These are phyloP conservation scores for Trematosphaeria pertusa DNA, from an alignment of 2,329 filamentous ascomycete genomes.

Conservation along the genomic window DNA sequence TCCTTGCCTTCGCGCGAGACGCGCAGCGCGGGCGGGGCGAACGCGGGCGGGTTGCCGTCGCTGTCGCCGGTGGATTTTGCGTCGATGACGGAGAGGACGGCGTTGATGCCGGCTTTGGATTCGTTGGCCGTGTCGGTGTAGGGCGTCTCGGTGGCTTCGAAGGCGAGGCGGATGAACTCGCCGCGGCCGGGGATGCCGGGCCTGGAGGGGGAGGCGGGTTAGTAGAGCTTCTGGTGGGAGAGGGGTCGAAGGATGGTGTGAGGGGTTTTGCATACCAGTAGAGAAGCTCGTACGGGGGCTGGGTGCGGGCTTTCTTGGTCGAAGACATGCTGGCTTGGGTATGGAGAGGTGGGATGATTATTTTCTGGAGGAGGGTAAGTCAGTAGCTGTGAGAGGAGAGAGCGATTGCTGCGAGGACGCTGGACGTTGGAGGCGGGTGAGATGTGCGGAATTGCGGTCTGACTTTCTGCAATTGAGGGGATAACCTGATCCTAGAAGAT, in stretches of 20 bases:
- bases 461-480: too few relatives aligned
- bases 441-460: too few relatives aligned
- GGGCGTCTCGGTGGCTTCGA: conserved; percentile 70
- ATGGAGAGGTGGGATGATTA: conserved; percentile 2
- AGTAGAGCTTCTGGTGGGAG: too few relatives aligned
- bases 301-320: too few relatives aligned
- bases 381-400: too few relatives aligned
- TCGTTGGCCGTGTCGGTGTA: conserved; percentile 69
- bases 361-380: too few relatives aligned
- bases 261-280: too few relatives aligned
- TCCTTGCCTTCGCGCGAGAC: conserved; percentile 57
- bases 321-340: conserved; percentile 25
- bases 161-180: conserved; percentile 74
- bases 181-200: conserved; percentile 74
- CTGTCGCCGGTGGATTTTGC: conserved; percentile 57
- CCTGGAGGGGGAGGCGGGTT: conserved; percentile 81
- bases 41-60: conserved; percentile 66
- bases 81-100: conserved; percentile 58
- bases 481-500: too few relatives aligned
- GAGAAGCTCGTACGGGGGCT: conserved; percentile 73
- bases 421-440: neutral
- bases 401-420: too few relatives aligned
- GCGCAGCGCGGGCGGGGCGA: conserved; percentile 71
- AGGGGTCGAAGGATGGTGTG: too few relatives aligned
- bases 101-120: conserved; percentile 58